These are phyloP conservation scores for Arxiozyma slooffiae DNA, from an alignment of 1,139 yeast species.

Conservation along the genomic window DNA sequence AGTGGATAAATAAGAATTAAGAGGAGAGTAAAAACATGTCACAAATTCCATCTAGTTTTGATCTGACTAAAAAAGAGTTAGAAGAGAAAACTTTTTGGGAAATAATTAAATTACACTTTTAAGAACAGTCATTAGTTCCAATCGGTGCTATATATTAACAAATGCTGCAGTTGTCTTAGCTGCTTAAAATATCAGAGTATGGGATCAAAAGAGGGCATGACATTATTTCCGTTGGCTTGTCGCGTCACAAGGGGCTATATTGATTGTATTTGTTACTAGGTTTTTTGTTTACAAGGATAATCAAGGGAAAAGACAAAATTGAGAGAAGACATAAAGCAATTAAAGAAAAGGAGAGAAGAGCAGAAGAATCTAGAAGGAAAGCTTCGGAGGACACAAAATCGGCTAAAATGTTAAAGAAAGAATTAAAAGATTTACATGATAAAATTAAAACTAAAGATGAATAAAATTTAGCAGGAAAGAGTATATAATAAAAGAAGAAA, in stretches of 20 bases:
- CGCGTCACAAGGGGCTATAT: slow-evolving; percentile 71
- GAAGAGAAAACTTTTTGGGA: slow-evolving; percentile 30
- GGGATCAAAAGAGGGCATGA: slow-evolving; percentile 69
- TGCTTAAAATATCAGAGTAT: slow-evolving; percentile 61
- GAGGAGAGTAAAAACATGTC: slow-evolving; percentile 20
- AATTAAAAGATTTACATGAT: slow-evolving; percentile 22
- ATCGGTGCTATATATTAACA: slow-evolving; percentile 67
- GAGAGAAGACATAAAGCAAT: slow-evolving; percentile 70
- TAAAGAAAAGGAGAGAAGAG: slow-evolving; percentile 52
- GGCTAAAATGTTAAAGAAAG: slow-evolving; percentile 20
- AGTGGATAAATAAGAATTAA: too few relatives aligned
- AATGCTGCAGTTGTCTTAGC: slow-evolving; percentile 74
- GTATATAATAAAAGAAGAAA: too few relatives aligned
- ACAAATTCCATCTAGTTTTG: slow-evolving; percentile 32
- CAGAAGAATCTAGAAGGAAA: slow-evolving; percentile 38
- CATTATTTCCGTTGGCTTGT: slow-evolving; percentile 85
- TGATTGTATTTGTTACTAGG: slow-evolving; percentile 74
- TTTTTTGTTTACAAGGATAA: slow-evolving; percentile 50
- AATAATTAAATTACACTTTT: slow-evolving; percentile 36
- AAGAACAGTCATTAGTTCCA: slow-evolving; percentile 75
- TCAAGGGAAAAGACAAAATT: slow-evolving; percentile 56
- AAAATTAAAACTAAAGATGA: slow-evolving; percentile 11
- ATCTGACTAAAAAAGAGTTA: slow-evolving; percentile 19
- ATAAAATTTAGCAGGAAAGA: background rate
- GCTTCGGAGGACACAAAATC: slow-evolving; percentile 29